Conservation (phyloP, 257 asterid genomes). For the Nicotiana obtusifolia region DNA sequence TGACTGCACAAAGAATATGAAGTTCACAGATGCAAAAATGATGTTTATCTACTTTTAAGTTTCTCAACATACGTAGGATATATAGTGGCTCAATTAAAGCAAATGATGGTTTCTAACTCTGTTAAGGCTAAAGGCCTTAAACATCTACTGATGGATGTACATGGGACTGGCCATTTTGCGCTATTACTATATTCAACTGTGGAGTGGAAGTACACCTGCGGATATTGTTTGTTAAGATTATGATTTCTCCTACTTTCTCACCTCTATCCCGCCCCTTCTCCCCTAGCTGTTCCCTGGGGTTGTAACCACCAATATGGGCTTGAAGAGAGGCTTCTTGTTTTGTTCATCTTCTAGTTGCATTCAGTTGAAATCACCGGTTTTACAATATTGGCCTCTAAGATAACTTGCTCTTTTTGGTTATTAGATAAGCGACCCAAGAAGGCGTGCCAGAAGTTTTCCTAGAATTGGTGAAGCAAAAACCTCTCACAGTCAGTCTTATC, state of each 20-base stretch:
- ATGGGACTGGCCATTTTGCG: no score
- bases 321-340: neutral
- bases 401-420: constrained; percentile 13
- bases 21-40: no score
- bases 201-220: no score
- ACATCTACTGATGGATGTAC: no score
- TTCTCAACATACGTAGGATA: no score
- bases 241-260: neutral
- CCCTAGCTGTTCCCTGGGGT: neutral
- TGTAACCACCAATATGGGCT: neutral
- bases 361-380: neutral
- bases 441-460: constrained; percentile 29
- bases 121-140: no score
- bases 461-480: constrained; percentile 24
- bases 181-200: no score
- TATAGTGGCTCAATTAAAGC: no score
- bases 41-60: no score
- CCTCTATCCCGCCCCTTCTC: neutral
- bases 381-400: neutral
- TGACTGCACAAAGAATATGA: no score
- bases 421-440: constrained; percentile 39
- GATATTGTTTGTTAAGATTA: neutral
- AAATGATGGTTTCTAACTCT: no score
- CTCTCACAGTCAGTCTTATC: constrained; percentile 58
- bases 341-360: neutral